Conservation (phyloP, 1,284 basidiomycete species). For the Earliella scabrosa region DNA sequence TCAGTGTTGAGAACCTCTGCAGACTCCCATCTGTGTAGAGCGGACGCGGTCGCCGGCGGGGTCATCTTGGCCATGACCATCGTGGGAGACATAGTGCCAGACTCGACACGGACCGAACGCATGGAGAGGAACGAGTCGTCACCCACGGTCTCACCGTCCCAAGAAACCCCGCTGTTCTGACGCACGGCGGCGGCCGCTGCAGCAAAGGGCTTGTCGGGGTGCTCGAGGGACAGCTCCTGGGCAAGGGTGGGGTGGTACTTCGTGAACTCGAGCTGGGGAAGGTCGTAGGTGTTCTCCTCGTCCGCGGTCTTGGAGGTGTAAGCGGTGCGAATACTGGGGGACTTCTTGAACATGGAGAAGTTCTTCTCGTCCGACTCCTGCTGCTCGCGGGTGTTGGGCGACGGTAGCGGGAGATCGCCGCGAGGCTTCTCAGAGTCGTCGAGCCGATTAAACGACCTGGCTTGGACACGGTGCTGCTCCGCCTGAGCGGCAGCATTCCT, state of each 20-base stretch:
- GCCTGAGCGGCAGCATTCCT: conserved; percentile 26
- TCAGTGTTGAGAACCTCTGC: conserved; percentile 65
- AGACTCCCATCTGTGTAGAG: conserved; percentile 68
- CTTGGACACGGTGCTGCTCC: conserved; percentile 23
- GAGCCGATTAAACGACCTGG: conserved; percentile 24
- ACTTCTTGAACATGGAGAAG: conserved; percentile 67
- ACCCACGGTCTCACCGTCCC: conserved; percentile 56
- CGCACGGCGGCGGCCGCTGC: conserved; percentile 36
- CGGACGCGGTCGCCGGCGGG: conserved; percentile 52
- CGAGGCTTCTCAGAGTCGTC: conserved; percentile 26
- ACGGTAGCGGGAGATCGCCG: conserved; percentile 21
- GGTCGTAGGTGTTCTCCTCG: conserved; percentile 39
- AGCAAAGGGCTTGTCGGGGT: conserved; percentile 47
- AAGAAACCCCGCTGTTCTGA: conserved; percentile 48
- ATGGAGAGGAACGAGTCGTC: conserved; percentile 57
- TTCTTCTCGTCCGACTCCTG: conserved; percentile 35
- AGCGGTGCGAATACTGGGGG: conserved; percentile 55
- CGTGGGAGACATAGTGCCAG: conserved; percentile 49
- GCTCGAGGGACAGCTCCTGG: conserved; percentile 46
- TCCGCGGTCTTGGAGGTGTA: conserved; percentile 34
- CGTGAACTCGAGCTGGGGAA: conserved; percentile 44
- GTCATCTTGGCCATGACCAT: conserved; percentile 59
- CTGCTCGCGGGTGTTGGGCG: conserved; percentile 20
- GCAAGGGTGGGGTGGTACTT: conserved; percentile 60
- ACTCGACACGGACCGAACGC: conserved; percentile 44